Evolutionary conservation across 2,329 filamentous ascomycete species (phyloP), one percentile per base, ranked within the genome.

Genomic region (Penicillium decumbens): DNA sequence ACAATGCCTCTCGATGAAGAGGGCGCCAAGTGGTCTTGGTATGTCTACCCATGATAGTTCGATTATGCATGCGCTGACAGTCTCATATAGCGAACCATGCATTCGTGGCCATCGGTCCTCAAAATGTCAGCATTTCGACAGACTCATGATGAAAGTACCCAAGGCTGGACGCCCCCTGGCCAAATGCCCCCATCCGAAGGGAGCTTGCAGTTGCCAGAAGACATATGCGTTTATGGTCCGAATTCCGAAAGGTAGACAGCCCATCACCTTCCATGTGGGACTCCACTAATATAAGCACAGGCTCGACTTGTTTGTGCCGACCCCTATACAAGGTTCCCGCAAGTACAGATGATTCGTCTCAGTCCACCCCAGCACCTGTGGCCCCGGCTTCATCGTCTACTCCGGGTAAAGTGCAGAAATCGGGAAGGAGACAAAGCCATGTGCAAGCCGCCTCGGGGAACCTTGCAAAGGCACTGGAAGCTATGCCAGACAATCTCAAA

Each of bases 111-210:
- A 76, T 59, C 70, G 74, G 45, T 76, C 74, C 20, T 75, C 74
- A 49, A 76, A 76, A 72, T 76, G 74, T 42, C 70, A 71, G 47
- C 74, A 77, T 56, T 73, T 70, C 45, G 74, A 77, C 52, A 66
- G 75, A 51, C 64, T 76, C 32, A 75, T 77, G 70, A 72, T 76
- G 59, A 74, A 75, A 59, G 74, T 77, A 20, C 72, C 73, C 25
- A 76, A 75, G 48, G 73, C 75, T 18, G 75, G 75, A 10, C 68
- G 75, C 15, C 75, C 75, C 15, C 65, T 76, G 20, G 69, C 72
- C 28, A 74, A 73, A 59, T 77, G 74, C 40, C 72, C 74, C 24
- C 74, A 77, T 60, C 68, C 70, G 3, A 71, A 72, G 52, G 66
- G 67, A 18, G 65, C 64, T 4, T 75, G 72, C 53, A 69, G 66